These are phyloP conservation scores for Leccinum griseonigrum DNA, from an alignment of 1,284 basidiomycete species.

Conservation along the genomic window DNA sequence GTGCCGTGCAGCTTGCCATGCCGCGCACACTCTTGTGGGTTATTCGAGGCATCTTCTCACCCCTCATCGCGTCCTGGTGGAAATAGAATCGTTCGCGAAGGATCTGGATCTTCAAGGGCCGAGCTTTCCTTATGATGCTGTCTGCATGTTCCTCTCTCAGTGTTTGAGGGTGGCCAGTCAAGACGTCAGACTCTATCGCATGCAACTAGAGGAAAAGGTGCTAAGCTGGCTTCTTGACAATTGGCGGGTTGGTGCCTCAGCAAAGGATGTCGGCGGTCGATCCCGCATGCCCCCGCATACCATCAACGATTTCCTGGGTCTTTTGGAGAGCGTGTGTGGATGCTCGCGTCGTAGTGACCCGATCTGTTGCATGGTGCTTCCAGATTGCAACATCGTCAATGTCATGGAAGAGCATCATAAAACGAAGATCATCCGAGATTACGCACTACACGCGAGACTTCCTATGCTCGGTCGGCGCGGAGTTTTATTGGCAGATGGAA, in stretches of 20 bases:
- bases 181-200: slow-evolving; percentile 77
- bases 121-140: slow-evolving; percentile 78
- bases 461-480: slow-evolving; percentile 39
- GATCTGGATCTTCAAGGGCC: slow-evolving; percentile 89
- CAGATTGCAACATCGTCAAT: slow-evolving; percentile 64
- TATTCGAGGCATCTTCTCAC: slow-evolving; percentile 46
- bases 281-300: slow-evolving; percentile 50
- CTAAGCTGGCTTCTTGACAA: slow-evolving; percentile 78
- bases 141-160: slow-evolving; percentile 74
- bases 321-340: slow-evolving; percentile 64
- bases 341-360: slow-evolving; percentile 47
- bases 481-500: background rate
- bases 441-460: slow-evolving; percentile 62
- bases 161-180: slow-evolving; percentile 68
- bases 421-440: slow-evolving; percentile 64
- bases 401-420: slow-evolving; percentile 57
- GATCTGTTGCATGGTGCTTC: slow-evolving; percentile 50
- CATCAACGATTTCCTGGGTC: slow-evolving; percentile 57
- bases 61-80: slow-evolving; percentile 54
- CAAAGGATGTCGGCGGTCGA: slow-evolving; percentile 34
- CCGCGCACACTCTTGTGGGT: slow-evolving; percentile 57
- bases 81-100: slow-evolving; percentile 74
- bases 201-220: slow-evolving; percentile 82
- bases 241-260: slow-evolving; percentile 57
- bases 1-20: slow-evolving; percentile 79